phyloP scores from a whole-genome alignment of 2,329 filamentous ascomycete genomes.

The Penicillium sclerotiorum region DNA sequence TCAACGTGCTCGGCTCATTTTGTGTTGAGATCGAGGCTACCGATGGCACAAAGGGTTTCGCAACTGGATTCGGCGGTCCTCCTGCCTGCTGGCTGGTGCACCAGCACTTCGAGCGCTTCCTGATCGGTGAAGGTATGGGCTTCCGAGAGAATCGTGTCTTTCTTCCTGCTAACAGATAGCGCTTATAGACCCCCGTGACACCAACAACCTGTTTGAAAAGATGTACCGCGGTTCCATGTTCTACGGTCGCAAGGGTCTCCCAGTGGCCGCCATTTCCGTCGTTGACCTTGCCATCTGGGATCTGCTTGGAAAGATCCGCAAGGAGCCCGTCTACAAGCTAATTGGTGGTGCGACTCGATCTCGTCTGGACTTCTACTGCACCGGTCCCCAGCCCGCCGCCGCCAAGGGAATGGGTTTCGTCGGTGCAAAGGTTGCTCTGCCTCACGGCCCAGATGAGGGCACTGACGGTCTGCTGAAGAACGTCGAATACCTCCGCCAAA shows the following conservation, averaged over 20 bases:
- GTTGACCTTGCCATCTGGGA: constrained; percentile 95
- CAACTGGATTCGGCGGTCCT: constrained; percentile 90
- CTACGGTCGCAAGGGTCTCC: constrained; percentile 90
- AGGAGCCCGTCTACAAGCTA: constrained; percentile 91
- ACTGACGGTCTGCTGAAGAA: constrained; percentile 82
- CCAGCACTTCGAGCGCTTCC: constrained; percentile 90
- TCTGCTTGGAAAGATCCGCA: constrained; percentile 83
- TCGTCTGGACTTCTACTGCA: constrained; percentile 90
- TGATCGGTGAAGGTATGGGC: constrained; percentile 70
- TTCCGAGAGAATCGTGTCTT: neutral
- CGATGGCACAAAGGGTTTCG: constrained; percentile 91
- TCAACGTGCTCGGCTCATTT: constrained; percentile 92
- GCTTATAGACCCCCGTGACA: constrained; percentile 75
- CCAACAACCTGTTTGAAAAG: constrained; percentile 89
- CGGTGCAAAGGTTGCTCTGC: constrained; percentile 86
- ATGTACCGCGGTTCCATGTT: constrained; percentile 98
- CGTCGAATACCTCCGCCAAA: constrained; percentile 81
- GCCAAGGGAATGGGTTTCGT: constrained; percentile 87
- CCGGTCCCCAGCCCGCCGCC: constrained; percentile 77
- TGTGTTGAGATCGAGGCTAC: constrained; percentile 85
- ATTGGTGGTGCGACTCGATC: constrained; percentile 89
- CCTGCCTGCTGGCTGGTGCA: constrained; percentile 93
- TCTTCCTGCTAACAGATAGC: neutral
- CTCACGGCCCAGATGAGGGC: constrained; percentile 87
- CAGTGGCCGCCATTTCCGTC: constrained; percentile 88